Evolutionary conservation across 352 stramenopile species (phyloP).

Genomic region (Halophytophthora polymorphica): DNA sequence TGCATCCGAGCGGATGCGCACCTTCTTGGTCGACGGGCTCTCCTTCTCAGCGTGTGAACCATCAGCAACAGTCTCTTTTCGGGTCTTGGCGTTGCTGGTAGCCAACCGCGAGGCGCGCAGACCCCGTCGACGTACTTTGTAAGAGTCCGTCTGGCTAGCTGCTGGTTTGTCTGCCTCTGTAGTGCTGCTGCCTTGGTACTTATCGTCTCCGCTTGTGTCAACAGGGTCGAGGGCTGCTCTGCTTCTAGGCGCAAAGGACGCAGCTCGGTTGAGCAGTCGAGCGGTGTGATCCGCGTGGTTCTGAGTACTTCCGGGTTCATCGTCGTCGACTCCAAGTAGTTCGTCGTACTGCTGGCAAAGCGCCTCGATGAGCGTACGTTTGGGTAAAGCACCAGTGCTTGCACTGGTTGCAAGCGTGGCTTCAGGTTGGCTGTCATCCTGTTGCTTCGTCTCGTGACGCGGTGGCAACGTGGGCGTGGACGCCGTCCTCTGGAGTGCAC

Average conservation of each 20-base stretch:
- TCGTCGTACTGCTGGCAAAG: slow-evolving; percentile 44
- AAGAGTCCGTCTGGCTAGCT: no score
- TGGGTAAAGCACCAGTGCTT: slow-evolving; percentile 22
- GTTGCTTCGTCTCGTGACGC: neutral
- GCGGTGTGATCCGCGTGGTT: neutral
- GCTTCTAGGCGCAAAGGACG: slow-evolving; percentile 1
- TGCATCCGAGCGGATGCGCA: slow-evolving; percentile 56
- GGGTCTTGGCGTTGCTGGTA: no score
- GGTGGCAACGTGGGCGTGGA: slow-evolving; percentile 21
- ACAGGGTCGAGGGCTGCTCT: neutral
- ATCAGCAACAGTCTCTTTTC: no score
- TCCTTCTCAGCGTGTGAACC: slow-evolving; percentile 13
- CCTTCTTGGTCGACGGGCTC: slow-evolving; percentile 42
- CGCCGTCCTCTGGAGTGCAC: slow-evolving; percentile 14
- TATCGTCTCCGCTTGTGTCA: neutral
- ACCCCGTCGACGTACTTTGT: no score
- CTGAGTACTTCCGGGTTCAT: slow-evolving; percentile 9
- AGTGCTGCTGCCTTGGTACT: no score
- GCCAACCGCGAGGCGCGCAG: no score
- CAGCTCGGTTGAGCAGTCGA: neutral
- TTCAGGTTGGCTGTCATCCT: slow-evolving; percentile 3
- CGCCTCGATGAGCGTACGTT: slow-evolving; percentile 12
- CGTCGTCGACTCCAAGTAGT: slow-evolving; percentile 29
- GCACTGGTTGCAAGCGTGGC: slow-evolving; percentile 31
- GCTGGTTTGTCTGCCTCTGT: no score